Evolutionary conservation across 2,329 filamentous ascomycete genomes (phyloP), one percentile per base, ranked within the genome.

Genomic region (Fusarium sarcochroum): DNA sequence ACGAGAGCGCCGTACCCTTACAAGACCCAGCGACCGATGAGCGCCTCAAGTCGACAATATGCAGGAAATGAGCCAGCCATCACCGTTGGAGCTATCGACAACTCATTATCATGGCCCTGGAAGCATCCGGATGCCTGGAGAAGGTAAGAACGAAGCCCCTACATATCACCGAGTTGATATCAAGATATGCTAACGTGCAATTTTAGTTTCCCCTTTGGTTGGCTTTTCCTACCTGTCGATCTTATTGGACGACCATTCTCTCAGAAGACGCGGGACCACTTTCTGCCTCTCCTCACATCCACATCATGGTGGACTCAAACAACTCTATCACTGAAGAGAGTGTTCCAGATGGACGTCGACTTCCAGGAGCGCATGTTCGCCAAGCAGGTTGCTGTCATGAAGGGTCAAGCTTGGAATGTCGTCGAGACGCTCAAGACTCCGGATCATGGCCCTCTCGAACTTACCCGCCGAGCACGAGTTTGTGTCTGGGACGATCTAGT

Each of bases 331-430:
- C 84, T 99, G 38, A 92, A 96, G 54, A 88, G 89, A 65, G 90
- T 98, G 45, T 99, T 99, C 78, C 91, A 93, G 70, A 89, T 97
- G 76, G 96, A 99, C 78, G 90, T 91, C 4, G 96, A 99, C 80
- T 99, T 99, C 79, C 93, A 98, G 78, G 96, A 99, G 81, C 91
- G 93, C 80, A 99, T 99, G 96, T 99, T 97, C 81, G 93, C 93
- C n/a, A 90, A 93, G 70, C 96, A 99, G 76, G 97, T 99, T 65
- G 95, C 96, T 1, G 96, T 99, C 61, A 97, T 99, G 93, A 99
- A 99, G 80, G 96, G 96, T 13, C 96, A 99, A 77, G 96, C 96
- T 1, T 99, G 96, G 94, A 99, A 99, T 77, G 96, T 99, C 0
- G 96, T 99, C 6, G 96, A 99, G 82, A 98, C 96, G 1, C 86